Evolutionary conservation across 2,329 filamentous ascomycete species (phyloP).

Genomic region (Aspergillus pseudonomiae): DNA sequence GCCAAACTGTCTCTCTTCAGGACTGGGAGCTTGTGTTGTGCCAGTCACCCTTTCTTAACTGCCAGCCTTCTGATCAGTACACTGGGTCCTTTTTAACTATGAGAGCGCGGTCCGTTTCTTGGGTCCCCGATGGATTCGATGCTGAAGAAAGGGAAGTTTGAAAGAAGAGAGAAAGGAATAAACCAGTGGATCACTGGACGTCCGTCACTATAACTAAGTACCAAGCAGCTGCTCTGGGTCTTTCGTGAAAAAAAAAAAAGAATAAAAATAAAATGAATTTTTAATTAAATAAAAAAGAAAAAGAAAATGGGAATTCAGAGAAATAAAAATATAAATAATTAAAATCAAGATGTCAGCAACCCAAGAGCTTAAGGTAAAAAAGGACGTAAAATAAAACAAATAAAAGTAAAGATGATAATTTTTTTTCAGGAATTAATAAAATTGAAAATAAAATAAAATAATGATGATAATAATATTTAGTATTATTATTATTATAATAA

Average conservation of each 20-base stretch:
- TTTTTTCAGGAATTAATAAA: neutral
- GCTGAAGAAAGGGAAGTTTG: slow-evolving; percentile 12
- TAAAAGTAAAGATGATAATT: slow-evolving; percentile 9
- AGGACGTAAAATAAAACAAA: slow-evolving; percentile 15
- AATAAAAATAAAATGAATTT: slow-evolving; percentile 19
- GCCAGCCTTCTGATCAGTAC: neutral
- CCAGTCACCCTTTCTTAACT: slow-evolving; percentile 1
- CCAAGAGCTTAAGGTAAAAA: slow-evolving; percentile 9
- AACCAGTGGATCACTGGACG: slow-evolving; percentile 20
- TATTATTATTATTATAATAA: no score
- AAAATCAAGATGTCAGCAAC: slow-evolving; percentile 12
- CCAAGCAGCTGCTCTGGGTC: slow-evolving; percentile 11
- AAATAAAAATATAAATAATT: neutral
- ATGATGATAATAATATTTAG: neutral
- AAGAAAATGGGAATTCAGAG: neutral
- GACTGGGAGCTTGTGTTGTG: slow-evolving; percentile 14
- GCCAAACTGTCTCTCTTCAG: slow-evolving; percentile 20
- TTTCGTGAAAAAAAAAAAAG: slow-evolving; percentile 8
- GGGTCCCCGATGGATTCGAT: slow-evolving; percentile 12
- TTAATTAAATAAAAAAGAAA: neutral
- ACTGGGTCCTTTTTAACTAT: slow-evolving; percentile 10
- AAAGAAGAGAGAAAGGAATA: slow-evolving; percentile 11
- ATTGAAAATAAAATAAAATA: slow-evolving; percentile 5
- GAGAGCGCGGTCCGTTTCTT: slow-evolving; percentile 14
- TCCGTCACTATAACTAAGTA: slow-evolving; percentile 21